These are phyloP conservation scores for Trypanosoma rangeli DNA, from an alignment of 208 protist species.

Conservation along the genomic window DNA sequence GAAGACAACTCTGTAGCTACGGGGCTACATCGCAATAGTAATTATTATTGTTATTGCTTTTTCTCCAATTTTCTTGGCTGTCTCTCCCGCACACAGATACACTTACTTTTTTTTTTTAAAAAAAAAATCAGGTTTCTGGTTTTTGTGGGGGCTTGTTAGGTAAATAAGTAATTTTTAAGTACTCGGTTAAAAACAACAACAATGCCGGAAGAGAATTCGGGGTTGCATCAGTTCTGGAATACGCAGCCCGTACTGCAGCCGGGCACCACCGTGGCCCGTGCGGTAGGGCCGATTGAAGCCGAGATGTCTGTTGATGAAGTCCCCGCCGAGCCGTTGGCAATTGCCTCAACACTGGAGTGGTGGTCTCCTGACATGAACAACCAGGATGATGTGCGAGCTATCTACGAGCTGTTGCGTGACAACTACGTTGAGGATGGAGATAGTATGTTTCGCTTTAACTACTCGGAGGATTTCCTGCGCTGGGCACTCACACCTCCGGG, in stretches of 20 bases:
- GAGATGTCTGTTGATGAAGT: constrained; percentile 88
- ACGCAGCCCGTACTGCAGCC: constrained; percentile 83
- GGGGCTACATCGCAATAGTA: too few species aligned
- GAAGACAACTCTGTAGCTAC: too few species aligned
- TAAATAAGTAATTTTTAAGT: not conserved
- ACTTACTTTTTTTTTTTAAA: constrained; percentile 27
- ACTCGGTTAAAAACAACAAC: not conserved
- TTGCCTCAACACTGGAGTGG: constrained; percentile 96
- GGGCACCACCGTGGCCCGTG: constrained; percentile 24
- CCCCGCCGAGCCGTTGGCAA: constrained; percentile 78
- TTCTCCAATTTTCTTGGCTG: too few species aligned
- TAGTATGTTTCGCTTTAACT: constrained; percentile 99
- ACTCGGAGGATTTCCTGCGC: constrained; percentile 96
- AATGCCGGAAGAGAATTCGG: constrained; percentile 9
- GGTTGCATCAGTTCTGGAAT: constrained; percentile 75
- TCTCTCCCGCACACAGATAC: not conserved
- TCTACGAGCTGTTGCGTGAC: constrained; percentile 96
- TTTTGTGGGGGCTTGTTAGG: not conserved
- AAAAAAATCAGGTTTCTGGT: constrained; percentile 1
- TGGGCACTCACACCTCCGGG: constrained; percentile 98
- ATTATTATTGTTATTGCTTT: too few species aligned
- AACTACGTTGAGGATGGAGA: constrained; percentile 99
- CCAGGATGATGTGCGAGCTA: constrained; percentile 55
- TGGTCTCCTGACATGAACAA: constrained; percentile 87
- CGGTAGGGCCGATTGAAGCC: constrained; percentile 58